Percentiles rank a stretch among this genome's conserved stretches.
phyloP scores from a whole-genome alignment of 2,329 filamentous ascomycete genomes.

The Cryphonectria naterciae region DNA sequence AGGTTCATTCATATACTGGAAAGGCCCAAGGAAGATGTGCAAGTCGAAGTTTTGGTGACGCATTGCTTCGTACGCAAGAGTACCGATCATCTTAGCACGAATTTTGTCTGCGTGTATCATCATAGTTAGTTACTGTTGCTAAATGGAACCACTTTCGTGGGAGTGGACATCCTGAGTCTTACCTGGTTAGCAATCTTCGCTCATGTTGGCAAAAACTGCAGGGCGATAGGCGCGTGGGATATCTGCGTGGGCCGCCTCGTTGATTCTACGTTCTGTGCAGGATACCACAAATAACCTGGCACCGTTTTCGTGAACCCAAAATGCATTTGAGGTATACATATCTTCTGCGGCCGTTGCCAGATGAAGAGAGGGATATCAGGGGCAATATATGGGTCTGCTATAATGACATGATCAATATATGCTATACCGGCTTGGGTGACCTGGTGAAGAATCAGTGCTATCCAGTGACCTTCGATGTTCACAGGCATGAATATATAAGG shows the following conservation, averaged over 20 bases:
- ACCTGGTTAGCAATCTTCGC: neutral
- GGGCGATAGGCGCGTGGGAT: neutral
- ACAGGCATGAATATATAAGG: neutral
- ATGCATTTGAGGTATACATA: neutral
- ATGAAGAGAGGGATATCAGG: neutral
- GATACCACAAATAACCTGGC: neutral
- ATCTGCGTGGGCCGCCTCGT: neutral
- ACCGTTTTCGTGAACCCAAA: neutral
- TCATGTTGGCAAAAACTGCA: neutral
- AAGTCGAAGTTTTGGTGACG: neutral
- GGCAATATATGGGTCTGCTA: neutral
- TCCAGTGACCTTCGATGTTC: neutral
- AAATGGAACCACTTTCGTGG: neutral
- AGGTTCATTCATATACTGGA: neutral
- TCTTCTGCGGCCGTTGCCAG: neutral
- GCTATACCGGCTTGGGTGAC: neutral
- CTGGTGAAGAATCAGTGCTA: neutral
- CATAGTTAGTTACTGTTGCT: neutral
- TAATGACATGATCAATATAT: constrained; percentile 2
- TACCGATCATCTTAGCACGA: constrained; percentile 5
- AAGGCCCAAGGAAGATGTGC: neutral
- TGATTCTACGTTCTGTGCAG: neutral
- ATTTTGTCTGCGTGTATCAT: neutral
- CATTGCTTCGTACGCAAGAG: constrained; percentile 8
- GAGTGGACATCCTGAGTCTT: neutral